A percentile compares a stretch with the other conserved stretches of the same genome.
Evolutionary conservation across 1,284 basidiomycete genomes (phyloP).

Genomic region (Ceratobasidium sp.): DNA sequence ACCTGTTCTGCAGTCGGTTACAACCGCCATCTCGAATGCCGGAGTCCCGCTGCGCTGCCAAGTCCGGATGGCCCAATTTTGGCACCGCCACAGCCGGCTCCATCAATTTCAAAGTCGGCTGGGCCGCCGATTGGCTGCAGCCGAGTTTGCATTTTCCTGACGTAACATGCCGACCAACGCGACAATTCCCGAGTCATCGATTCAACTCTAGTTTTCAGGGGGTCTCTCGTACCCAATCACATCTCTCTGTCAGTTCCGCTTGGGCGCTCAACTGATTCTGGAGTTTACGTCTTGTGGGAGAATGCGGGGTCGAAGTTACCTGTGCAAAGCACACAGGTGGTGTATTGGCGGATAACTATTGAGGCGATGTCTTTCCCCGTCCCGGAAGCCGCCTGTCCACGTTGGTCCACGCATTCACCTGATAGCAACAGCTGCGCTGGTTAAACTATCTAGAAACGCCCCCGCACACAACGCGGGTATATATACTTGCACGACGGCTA

Average conservation of each 20-base stretch:
- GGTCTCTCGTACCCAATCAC: too few species aligned
- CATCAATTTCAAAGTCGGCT: not conserved
- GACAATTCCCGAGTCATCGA: too few species aligned
- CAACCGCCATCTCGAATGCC: not conserved
- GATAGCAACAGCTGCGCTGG: slow-evolving; percentile 19
- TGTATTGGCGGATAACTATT: not conserved
- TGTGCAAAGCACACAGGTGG: too few species aligned
- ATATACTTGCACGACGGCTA: not conserved
- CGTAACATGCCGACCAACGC: not conserved
- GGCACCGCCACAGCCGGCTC: not conserved
- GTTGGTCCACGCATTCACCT: slow-evolving; percentile 14
- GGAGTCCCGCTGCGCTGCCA: not conserved
- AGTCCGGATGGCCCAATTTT: not conserved
- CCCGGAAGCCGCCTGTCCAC: not conserved
- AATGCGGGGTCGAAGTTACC: too few species aligned
- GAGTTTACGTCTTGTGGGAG: too few species aligned
- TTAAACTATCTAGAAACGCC: slow-evolving; percentile 3
- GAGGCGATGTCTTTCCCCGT: slow-evolving; percentile 9
- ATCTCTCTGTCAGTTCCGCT: too few species aligned
- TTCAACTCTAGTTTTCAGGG: too few species aligned
- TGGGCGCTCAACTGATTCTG: too few species aligned
- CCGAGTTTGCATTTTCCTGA: slow-evolving; percentile 23
- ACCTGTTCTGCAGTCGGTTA: not conserved
- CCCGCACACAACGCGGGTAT: not conserved
- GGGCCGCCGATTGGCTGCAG: not conserved